These are phyloP conservation scores for Tylopilus balloui DNA, from an alignment of 768 basidiomycete species.

Conservation along the genomic window DNA sequence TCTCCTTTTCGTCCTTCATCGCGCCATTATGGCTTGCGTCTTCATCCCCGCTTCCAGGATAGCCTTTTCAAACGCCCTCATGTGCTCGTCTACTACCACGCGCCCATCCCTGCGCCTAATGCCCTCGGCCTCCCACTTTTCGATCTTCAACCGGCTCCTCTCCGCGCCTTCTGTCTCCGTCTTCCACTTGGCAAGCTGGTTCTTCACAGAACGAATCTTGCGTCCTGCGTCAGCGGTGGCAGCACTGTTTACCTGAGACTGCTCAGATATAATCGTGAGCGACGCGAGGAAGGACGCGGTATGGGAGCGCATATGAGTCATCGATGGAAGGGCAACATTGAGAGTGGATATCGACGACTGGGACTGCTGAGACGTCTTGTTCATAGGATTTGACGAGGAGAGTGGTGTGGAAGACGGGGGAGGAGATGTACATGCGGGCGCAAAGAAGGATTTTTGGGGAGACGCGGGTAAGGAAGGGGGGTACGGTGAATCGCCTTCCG, in stretches of 20 bases:
- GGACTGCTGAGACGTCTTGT: conserved; percentile 16
- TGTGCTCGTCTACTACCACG: conserved; percentile 69
- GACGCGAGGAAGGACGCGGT: conserved; percentile 73
- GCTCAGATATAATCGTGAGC: conserved; percentile 75
- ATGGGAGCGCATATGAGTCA: conserved; percentile 66
- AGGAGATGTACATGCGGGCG: conserved; percentile 40
- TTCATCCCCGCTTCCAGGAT: conserved; percentile 68
- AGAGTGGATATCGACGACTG: conserved; percentile 30
- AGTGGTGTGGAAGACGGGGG: conserved; percentile 53
- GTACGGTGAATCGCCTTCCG: conserved; percentile 41
- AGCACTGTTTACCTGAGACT: conserved; percentile 84
- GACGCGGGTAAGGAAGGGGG: conserved; percentile 38
- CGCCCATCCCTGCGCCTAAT: conserved; percentile 51
- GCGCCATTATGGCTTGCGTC: conserved; percentile 80
- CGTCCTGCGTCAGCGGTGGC: conserved; percentile 82
- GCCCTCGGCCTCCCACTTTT: conserved; percentile 72
- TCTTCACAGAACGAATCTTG: conserved; percentile 81
- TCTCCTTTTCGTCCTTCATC: conserved; percentile 35
- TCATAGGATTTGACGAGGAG: conserved; percentile 24
- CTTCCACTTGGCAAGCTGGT: conserved; percentile 75
- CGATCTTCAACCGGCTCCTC: conserved; percentile 67
- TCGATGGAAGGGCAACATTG: conserved; percentile 48
- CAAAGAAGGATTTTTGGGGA: conserved; percentile 57
- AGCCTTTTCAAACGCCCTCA: conserved; percentile 69
- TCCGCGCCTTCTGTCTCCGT: conserved; percentile 85